Base-by-base conservation (phyloP, 495 filamentous ascomycete genomes). In the Penicillium parvum region DNA sequence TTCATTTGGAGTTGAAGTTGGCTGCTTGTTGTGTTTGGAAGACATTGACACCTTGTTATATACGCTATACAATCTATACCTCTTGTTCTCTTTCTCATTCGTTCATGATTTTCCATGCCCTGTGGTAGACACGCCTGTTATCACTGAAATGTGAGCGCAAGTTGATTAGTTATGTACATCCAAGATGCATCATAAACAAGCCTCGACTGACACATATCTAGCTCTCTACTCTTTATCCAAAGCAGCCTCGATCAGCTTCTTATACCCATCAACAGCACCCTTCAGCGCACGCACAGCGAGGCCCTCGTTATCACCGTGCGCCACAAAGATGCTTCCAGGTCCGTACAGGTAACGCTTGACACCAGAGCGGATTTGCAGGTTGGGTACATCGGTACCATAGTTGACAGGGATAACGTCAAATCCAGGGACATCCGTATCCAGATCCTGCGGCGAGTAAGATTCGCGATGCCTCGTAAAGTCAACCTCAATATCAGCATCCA, bases 361-460 rank as follows among this genome's bases (percentile, higher is more conserved):
- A 1, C 51, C 56, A 8, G 40, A 34, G 19, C 53, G 45, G 8
- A 72, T 40, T 20, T 81, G 72, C 30, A 97, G 57, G 44, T 88
- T 82, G 1, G 87, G 85, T 22, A 96, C 82, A 64, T 97, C 91
- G 7, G 91, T 97, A 3, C 91, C 91, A 57, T 96, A 97, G 47
- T 94, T 95, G 3, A 88, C 87, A 1, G 85, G 79, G 8, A 80
- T 81, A 0, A 79, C 81, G 21, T 90, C 77, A 45, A 96, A 96
- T 0, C 88, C 90, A 7, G 83, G 75, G 11, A 97, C 79, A 61
- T 95, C 89, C 37, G 77, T 77, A 55, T 91, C 76, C 29, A 89
- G 76, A 60, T 88, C 74, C 21, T 92, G 79, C 0, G 88, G 87
- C 1, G 79, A 76, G 55, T 95, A 95, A 0, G 78, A 73, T 21